Base-by-base conservation (phyloP, 2,329 filamentous ascomycete genomes). In the Dothistroma pini region DNA sequence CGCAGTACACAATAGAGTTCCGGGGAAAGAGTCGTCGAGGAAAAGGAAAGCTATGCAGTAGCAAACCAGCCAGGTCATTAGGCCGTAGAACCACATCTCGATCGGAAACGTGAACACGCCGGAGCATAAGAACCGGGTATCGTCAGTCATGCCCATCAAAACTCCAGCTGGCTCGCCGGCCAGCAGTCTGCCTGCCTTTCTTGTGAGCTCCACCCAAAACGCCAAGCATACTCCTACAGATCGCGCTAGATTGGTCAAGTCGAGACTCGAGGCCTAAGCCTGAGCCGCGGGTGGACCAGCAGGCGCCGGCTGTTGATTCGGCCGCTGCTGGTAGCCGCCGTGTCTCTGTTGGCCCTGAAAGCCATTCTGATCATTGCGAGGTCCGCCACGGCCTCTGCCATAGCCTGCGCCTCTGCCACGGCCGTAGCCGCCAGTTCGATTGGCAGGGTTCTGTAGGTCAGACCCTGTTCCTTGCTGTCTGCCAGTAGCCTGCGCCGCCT, bases 391-490 rank as follows among this genome's bases (percentile, higher is more conserved):
- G 38, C 66, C 69, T 47, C 68, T 61, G 25, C 65, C 69, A 56
- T 68, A 69, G 31, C 71, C 71, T 34, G 73, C 72, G 14, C 71
- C 69, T 62, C 71, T 66, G 25, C 72, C 72, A 14, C 71, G 69
- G 31, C 71, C 67, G 57, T 66, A 68, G 19, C 69, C 70, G 25
- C 71, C 68, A 31, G 67, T 64, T 44, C 71, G 67, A 54, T 72
- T 74, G 32, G 69, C 72, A 50, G 70, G 72, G 61, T 72, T 74
- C 60, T 69, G 69, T 61, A 73, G 63, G 65, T 74, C 73, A 44
- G 66, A 68, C 49, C 71, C 72, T 52, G 69, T 74, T 50, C 72
- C 73, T 59, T 74, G 72, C 60, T 74, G 73, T 54, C 72, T 64
- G 44, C 68, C 68, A 25, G 68, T 61, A 54, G 67, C 63, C 49